Percentiles rank a stretch among this genome's conserved stretches.
Evolutionary conservation across 148 eudicot genomes (phyloP).

Genomic region (Linanthus parryae): DNA sequence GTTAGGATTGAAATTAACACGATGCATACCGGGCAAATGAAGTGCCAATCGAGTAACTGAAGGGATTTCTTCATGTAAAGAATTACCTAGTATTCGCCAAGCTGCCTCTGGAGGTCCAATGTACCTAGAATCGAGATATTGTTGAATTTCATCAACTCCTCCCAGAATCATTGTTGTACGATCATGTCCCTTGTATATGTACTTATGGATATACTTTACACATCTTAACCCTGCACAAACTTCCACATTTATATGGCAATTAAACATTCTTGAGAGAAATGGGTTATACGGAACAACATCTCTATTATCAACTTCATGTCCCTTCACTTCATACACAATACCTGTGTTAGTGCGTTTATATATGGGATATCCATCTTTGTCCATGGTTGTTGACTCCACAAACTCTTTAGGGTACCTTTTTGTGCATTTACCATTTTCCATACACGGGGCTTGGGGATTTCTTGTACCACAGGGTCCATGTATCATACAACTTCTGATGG

Average conservation of each 20-base stretch:
- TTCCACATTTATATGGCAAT: background rate
- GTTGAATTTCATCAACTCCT: no score
- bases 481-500: background rate
- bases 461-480: conserved; percentile 3
- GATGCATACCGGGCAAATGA: background rate
- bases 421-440: no score
- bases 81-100: no score
- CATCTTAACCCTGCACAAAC: background rate
- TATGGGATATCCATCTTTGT: no score
- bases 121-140: background rate
- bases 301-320: background rate
- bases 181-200: no score
- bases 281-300: background rate
- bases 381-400: no score
- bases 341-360: no score
- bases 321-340: background rate
- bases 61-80: background rate
- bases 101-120: background rate
- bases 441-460: background rate
- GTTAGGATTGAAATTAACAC: background rate
- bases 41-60: background rate
- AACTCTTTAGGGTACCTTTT: no score
- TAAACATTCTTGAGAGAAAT: background rate
- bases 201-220: no score
- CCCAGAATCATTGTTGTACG: no score